Base-by-base conservation (phyloP, 2,329 filamentous ascomycete genomes). In the Fusarium begoniae region DNA sequence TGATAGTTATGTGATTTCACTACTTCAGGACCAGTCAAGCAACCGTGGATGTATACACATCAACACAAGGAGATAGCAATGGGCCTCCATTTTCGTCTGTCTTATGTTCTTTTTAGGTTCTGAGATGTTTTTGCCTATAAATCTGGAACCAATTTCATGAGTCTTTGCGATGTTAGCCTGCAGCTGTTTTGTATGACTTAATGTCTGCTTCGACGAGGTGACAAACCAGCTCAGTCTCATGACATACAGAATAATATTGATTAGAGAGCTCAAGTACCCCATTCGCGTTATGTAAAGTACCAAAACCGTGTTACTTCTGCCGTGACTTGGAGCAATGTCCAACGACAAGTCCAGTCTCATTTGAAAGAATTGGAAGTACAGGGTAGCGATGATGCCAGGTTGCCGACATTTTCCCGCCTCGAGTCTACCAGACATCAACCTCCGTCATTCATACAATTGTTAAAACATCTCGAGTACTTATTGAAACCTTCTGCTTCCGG, bases 381-480 rank as follows among this genome's bases (percentile, higher is more conserved):
- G 70, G 70, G 70, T 73, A 73, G 32, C 13, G 11, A 10, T 18
- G 7, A 26, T 32, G 58, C 28, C 28, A 48, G 40, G 44, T 38
- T 71, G 28, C 72, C 72, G 72, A 61, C 28, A 50, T 72, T 74
- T 69, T 51, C 28, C 72, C 72, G 72, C 18, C 22, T 45, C 24
- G 30, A 30, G 38, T 40, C 32, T 18, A 41, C 20, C 53, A 30
- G 48, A 18, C 30, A 37, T 28, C n/a, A 30, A 66, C 47, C 53
- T 57, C 57, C 45, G 51, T 63, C 48, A 56, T 44, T 44, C 22
- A 43, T 43, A 37, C 48, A 37, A 47, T 37, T 53, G n/a, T 26
- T 30, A 28, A 24, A 59, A 54, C 6, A 45, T 47, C 32, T 14
- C 11, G 38, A 51, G 30, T 24, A 60, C 28, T 8, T 47, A 47